Evolutionary conservation across 2,329 filamentous ascomycete species (phyloP).

Genomic region (Aspergillus piperis): DNA sequence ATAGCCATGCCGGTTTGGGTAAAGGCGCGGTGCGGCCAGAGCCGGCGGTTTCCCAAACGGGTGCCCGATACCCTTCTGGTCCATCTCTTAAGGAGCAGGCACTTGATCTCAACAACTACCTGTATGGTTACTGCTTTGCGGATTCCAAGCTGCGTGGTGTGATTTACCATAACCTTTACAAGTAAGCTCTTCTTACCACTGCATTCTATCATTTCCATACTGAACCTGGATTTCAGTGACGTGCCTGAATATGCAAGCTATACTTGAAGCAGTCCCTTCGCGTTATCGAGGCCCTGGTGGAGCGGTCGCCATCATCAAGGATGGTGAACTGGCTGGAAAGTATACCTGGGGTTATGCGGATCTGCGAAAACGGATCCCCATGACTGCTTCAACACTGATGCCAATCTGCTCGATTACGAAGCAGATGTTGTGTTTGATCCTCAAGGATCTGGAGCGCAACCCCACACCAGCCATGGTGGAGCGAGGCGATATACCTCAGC

Average conservation of each 20-base stretch:
- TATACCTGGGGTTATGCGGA: slow-evolving; percentile 49
- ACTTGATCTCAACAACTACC: no score
- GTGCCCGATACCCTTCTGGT: not conserved
- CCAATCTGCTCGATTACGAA: slow-evolving; percentile 54
- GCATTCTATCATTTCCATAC: not conserved
- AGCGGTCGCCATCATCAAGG: slow-evolving; percentile 44
- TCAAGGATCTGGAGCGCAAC: slow-evolving; percentile 39
- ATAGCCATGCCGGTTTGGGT: not conserved
- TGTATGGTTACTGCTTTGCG: no score
- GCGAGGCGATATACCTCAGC: slow-evolving; percentile 32
- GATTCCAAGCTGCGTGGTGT: not conserved
- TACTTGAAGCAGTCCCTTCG: slow-evolving; percentile 23
- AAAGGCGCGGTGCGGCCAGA: not conserved
- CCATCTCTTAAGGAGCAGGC: not conserved
- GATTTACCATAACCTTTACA: no score
- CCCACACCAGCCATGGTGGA: slow-evolving; percentile 32
- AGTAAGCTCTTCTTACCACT: not conserved
- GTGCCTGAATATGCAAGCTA: slow-evolving; percentile 9
- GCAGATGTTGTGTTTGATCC: slow-evolving; percentile 45
- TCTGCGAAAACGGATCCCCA: slow-evolving; percentile 39
- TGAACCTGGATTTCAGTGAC: not conserved
- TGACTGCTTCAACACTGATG: slow-evolving; percentile 40
- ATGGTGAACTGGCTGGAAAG: slow-evolving; percentile 45
- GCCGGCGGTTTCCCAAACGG: no score
- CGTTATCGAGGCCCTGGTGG: slow-evolving; percentile 45